Evolutionary conservation across 352 stramenopile genomes (phyloP).

Genomic region (Globisporangium nunn): DNA sequence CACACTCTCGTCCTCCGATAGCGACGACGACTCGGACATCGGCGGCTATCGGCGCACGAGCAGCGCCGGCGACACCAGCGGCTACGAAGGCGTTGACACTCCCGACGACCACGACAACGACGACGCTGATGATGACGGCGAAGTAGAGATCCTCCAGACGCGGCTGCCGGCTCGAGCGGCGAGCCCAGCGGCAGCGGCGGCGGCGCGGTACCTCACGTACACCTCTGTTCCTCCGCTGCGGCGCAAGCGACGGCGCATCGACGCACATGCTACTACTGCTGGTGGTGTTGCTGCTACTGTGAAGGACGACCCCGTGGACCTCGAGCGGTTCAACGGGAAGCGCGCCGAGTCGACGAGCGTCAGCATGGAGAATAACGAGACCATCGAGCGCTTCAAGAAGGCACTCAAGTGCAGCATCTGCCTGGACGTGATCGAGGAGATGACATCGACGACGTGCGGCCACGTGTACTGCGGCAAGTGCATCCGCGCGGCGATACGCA

Average conservation of each 20-base stretch:
- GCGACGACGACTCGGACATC: slow-evolving; percentile 12
- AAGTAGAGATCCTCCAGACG: slow-evolving; percentile 47
- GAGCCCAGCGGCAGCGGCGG: slow-evolving; percentile 11
- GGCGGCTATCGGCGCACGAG: not conserved
- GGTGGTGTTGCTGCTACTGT: not conserved
- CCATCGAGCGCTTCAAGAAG: slow-evolving; percentile 65
- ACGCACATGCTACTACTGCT: not conserved
- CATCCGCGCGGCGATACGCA: slow-evolving; percentile 59
- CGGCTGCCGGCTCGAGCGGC: not conserved
- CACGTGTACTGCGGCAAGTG: slow-evolving; percentile 77
- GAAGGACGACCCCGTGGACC: slow-evolving; percentile 1
- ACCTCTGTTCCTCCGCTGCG: slow-evolving; percentile 16
- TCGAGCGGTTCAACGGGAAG: slow-evolving; percentile 26
- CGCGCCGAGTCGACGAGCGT: slow-evolving; percentile 61
- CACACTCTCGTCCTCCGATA: slow-evolving; percentile 49
- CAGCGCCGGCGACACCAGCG: not conserved
- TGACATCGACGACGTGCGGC: slow-evolving; percentile 75
- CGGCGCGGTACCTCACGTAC: slow-evolving; percentile 16
- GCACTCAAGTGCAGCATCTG: slow-evolving; percentile 82
- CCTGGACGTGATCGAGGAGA: slow-evolving; percentile 66
- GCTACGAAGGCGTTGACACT: not conserved
- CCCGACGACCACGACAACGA: slow-evolving; percentile 11
- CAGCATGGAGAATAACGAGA: slow-evolving; percentile 70
- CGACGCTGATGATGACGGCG: slow-evolving; percentile 19
- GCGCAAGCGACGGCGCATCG: slow-evolving; percentile 37